Base-by-base conservation (phyloP, 768 basidiomycete genomes). In the Pleurotus platypus region DNA sequence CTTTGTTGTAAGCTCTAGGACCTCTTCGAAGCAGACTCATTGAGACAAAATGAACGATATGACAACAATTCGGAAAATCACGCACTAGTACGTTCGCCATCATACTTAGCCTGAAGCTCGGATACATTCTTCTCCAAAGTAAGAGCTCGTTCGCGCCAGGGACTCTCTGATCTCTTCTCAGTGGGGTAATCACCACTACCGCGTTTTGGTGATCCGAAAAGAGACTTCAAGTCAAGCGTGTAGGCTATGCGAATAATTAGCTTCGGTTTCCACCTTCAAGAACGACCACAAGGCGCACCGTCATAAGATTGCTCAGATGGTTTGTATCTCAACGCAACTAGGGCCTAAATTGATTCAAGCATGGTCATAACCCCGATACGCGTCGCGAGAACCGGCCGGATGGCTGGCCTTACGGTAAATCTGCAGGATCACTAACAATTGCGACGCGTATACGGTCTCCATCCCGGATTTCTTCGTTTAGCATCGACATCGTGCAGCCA, bases 281-380 rank as follows among this genome's bases (percentile, higher is more conserved):
- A 4, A 49, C 2, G 46, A 18, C 50, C 27, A 37, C 40, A 55
- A 35, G 26, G 18, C 74, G 43, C 60, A 81, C 82, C 71, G 49
- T 69, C 58, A 58, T 70, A 69, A 8, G 78, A 77, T 60, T 76
- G 71, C 20, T 69, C 60, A 15, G 64, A 54, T 24, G 80, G 79
- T 57, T 78, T 81, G 65, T 70, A 72, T 66, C 72, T 75, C 27
- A 83, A 66, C 7, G 76, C 75, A 18, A 72, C 66, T 22, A 84
- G 62, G 8, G 80, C 81, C 81, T 84, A 53, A 4, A 46, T 37
- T 40, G 53, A 8, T 42, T 46, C 38, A 47, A 49, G 18, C 12
- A 8, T 50, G 57, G 20, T 60, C 57, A 55, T 50, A 12, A 15
- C 22, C 30, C 30, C 8, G 30, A 35, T 11, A 35, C 30, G 9